Evolutionary conservation across 208 protist species (phyloP).

Genomic region (Tritrichomonas foetus): DNA sequence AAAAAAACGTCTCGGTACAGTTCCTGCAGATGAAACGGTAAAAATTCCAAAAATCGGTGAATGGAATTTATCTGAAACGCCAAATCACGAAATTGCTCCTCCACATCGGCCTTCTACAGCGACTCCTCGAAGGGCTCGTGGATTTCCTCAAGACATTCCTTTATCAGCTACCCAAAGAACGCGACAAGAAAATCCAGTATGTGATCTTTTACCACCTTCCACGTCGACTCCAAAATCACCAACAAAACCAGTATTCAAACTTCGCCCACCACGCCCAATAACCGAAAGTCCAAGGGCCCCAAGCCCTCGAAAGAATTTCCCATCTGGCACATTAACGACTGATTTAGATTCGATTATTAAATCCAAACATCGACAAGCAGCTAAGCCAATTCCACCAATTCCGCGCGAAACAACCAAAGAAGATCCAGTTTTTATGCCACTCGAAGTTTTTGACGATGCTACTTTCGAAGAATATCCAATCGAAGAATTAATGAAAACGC

Average conservation of each 20-base stretch:
- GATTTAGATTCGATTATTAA: not conserved
- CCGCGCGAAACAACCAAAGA: not conserved
- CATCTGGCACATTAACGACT: not conserved
- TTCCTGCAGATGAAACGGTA: not conserved
- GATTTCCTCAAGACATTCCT: not conserved
- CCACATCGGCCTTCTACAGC: not conserved
- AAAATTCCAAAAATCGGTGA: constrained; percentile 36
- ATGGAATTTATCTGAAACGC: not conserved
- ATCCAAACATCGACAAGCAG: not conserved
- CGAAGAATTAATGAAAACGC: not conserved
- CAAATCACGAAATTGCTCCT: not conserved
- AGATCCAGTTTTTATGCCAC: not conserved
- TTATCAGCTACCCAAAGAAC: not conserved
- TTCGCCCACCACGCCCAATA: not conserved
- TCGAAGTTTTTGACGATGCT: constrained; percentile 28
- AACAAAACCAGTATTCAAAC: not conserved
- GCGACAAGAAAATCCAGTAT: too few species aligned
- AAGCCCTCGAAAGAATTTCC: not conserved
- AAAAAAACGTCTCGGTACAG: not conserved
- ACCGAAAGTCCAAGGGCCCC: not conserved
- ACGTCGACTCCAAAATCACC: not conserved
- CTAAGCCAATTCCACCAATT: not conserved
- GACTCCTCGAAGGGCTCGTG: not conserved
- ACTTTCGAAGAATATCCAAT: constrained; percentile 36
- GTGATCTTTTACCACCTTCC: not conserved